Conservation (phyloP, 2,329 filamentous ascomycete genomes). For the Botrytis tulipae region DNA sequence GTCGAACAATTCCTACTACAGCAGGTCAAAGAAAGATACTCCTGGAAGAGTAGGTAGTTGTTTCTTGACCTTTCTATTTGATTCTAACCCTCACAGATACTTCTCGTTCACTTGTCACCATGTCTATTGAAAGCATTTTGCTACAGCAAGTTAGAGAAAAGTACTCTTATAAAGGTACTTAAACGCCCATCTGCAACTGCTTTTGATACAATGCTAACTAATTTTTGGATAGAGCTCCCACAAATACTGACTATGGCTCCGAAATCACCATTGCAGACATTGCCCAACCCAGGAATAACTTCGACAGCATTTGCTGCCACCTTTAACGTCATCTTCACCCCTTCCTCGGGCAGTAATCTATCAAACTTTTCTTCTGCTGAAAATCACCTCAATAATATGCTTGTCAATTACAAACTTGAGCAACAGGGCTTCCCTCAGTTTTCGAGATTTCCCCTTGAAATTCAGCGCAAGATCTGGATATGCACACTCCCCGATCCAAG, state of each 20-base stretch:
- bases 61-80: neutral
- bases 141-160: neutral
- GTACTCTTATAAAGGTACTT: neutral
- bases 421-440: neutral
- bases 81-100: neutral
- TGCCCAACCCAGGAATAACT: too few species aligned
- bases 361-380: neutral
- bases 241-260: neutral
- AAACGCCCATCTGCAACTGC: too few species aligned
- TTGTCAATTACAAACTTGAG: neutral
- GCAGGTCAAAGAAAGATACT: conserved; percentile 1
- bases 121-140: neutral
- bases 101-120: neutral
- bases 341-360: neutral
- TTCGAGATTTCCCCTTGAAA: conserved; percentile 1
- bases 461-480: conserved; percentile 3
- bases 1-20: neutral
- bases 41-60: neutral
- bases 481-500: neutral
- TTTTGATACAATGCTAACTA: neutral
- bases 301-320: neutral
- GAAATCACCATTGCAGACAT: neutral
- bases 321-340: neutral
- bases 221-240: neutral
- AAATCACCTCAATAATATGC: neutral